Conservation (phyloP, 106 monocot species). For the Dioscorea alata region DNA sequence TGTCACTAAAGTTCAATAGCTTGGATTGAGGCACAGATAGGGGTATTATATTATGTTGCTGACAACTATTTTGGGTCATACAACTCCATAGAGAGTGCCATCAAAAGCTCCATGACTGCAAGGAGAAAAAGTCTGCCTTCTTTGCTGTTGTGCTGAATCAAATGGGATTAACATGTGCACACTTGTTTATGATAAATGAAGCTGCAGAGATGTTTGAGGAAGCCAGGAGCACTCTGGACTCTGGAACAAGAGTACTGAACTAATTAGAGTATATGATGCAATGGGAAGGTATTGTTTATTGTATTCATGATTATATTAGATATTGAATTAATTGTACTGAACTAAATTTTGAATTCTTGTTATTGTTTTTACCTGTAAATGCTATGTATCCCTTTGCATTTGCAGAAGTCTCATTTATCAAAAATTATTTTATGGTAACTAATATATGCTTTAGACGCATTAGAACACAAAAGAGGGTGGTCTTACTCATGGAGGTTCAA, state of each 20-base stretch:
- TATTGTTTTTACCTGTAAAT: no score
- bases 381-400: no score
- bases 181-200: slow-evolving; percentile 19
- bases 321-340: no score
- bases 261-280: slow-evolving; percentile 34
- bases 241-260: slow-evolving; percentile 30
- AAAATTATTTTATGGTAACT: no score
- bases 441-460: no score
- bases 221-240: slow-evolving; percentile 29
- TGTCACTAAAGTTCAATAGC: slow-evolving; percentile 28
- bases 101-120: slow-evolving; percentile 20
- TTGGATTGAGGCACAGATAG: slow-evolving; percentile 36
- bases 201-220: slow-evolving; percentile 33
- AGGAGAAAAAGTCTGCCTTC: slow-evolving; percentile 32
- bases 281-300: slow-evolving; percentile 24
- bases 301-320: no score
- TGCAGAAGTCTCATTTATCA: no score
- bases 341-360: no score
- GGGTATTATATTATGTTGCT: slow-evolving; percentile 19
- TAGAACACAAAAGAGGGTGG: no score
- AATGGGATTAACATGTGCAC: slow-evolving; percentile 27
- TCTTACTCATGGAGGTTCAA: no score
- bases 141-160: slow-evolving; percentile 32
- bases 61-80: slow-evolving; percentile 21
- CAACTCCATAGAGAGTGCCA: slow-evolving; percentile 15